Evolutionary conservation across 495 filamentous ascomycete genomes (phyloP), one percentile per base, ranked within the genome.

Genomic region (Xylaria telfairii): DNA sequence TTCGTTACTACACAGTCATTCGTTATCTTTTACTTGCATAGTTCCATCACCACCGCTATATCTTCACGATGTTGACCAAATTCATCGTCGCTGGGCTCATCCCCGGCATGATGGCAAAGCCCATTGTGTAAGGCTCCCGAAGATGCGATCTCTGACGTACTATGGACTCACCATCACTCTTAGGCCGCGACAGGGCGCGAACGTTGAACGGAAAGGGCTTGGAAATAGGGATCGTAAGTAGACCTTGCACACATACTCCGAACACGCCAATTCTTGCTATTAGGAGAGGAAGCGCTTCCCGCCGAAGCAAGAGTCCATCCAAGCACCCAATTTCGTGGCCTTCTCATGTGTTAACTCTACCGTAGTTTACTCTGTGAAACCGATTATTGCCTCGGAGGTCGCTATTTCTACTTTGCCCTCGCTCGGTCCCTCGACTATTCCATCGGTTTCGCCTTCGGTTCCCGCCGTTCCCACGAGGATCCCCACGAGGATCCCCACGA

Each of bases 21-120:
- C 47, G 47, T 54, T 54, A 41, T 32, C 13, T 21, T 37, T 37
- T 7, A 30, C 1, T 47, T 39, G 51, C 37, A 32, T 59, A 37
- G 9, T 46, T 19, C n/a, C 44, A 53, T 49, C 13, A 49, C n/a
- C 7, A 34, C 24, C 4, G 5, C 41, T 24, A 46, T 32, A 41
- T 46, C 10, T 32, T 64, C 59, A 70, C 15, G 68, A 70, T 70
- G 68, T 70, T 70, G 59, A 42, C 57, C 59, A 51, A 44, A 12
- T 13, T 70, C 60, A 44, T 70, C 34, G 21, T 70, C 13, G 42
- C 59, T 13, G 68, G 68, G 57, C 59, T 70, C 57, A 63, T 70
- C 21, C 68, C 69, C 28, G 54, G 53, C 42, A 57, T 70, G 30
- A 34, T 70, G 60, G 68, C 68, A 21, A 65, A 41, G 37, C 68